These are phyloP conservation scores for Fusarium annulatum DNA, from an alignment of 2,329 filamentous ascomycete genomes.

Conservation along the genomic window DNA sequence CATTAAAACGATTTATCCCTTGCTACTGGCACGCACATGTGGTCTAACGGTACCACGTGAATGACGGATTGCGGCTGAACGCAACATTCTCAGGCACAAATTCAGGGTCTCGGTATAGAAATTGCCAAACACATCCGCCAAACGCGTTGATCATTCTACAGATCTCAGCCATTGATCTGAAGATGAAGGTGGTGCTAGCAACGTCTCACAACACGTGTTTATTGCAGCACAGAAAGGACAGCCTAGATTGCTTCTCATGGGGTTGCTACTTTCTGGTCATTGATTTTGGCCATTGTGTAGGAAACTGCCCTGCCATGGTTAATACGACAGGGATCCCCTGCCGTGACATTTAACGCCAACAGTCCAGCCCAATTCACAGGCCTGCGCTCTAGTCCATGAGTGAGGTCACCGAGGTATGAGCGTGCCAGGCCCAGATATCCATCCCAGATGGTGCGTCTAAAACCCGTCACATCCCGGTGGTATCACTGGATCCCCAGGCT, in stretches of 20 bases:
- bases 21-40: slow-evolving; percentile 7
- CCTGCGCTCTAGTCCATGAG: slow-evolving; percentile 7
- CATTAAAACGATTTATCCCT: not conserved
- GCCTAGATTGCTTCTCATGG: slow-evolving; percentile 24
- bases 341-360: slow-evolving; percentile 27
- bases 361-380: not conserved
- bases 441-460: slow-evolving; percentile 34
- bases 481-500: not conserved
- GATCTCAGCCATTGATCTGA: not conserved
- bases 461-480: slow-evolving; percentile 24
- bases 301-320: slow-evolving; percentile 16
- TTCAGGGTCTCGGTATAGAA: not conserved
- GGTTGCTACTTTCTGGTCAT: slow-evolving; percentile 20
- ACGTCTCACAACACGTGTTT: not conserved
- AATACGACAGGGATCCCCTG: slow-evolving; percentile 28
- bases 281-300: not conserved
- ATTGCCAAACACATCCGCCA: not conserved
- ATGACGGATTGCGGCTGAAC: slow-evolving; percentile 15
- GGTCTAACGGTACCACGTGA: slow-evolving; percentile 38
- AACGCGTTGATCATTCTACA: not conserved
- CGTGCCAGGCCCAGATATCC: slow-evolving; percentile 32
- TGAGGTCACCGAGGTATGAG: slow-evolving; percentile 26
- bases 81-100: slow-evolving; percentile 17
- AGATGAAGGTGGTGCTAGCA: not conserved
- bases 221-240: not conserved